A percentile compares a stretch with the other conserved stretches of the same genome.
Evolutionary conservation across 2,329 filamentous ascomycete genomes (phyloP).

Genomic region (Cephalotrichum gorgonifer): DNA sequence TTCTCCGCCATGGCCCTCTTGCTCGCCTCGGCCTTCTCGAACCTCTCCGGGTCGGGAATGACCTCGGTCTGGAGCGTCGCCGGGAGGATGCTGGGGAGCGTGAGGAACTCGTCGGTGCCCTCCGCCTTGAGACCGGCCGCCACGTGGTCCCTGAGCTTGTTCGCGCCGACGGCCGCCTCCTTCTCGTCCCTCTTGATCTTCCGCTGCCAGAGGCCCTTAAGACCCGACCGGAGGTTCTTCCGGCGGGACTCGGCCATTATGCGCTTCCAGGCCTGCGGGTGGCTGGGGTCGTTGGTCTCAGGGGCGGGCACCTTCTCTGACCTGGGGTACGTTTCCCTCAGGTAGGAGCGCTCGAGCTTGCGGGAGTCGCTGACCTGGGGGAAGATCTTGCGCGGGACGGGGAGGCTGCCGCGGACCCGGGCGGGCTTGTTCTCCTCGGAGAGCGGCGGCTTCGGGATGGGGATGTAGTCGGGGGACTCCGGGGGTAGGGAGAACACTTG

Average conservation of each 20-base stretch:
- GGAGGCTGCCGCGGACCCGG: constrained; percentile 66
- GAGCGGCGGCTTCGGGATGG: constrained; percentile 69
- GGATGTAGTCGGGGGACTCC: constrained; percentile 80
- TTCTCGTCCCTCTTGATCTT: constrained; percentile 35
- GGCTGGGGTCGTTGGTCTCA: constrained; percentile 22
- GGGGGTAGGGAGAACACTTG: constrained; percentile 45
- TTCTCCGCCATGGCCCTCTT: constrained; percentile 27
- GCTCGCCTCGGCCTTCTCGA: constrained; percentile 38
- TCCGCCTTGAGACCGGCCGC: constrained; percentile 51
- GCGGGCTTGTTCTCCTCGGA: constrained; percentile 39
- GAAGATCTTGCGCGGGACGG: constrained; percentile 76
- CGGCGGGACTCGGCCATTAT: constrained; percentile 64
- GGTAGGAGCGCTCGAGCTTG: constrained; percentile 53
- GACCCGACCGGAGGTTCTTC: constrained; percentile 59
- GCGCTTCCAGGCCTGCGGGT: constrained; percentile 51
- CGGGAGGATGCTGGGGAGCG: constrained; percentile 53
- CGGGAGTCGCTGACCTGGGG: constrained; percentile 39
- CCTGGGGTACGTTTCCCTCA: constrained; percentile 46
- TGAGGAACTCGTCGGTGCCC: constrained; percentile 67
- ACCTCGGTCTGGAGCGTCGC: constrained; percentile 39
- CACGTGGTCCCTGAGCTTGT: constrained; percentile 36
- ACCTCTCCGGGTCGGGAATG: constrained; percentile 52
- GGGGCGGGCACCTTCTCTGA: constrained; percentile 31
- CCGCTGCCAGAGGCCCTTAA: constrained; percentile 59
- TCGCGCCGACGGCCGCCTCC: constrained; percentile 26